Evolutionary conservation across 1,284 basidiomycete genomes (phyloP), one percentile per base, ranked within the genome.

Genomic region (Moniliella sp.): DNA sequence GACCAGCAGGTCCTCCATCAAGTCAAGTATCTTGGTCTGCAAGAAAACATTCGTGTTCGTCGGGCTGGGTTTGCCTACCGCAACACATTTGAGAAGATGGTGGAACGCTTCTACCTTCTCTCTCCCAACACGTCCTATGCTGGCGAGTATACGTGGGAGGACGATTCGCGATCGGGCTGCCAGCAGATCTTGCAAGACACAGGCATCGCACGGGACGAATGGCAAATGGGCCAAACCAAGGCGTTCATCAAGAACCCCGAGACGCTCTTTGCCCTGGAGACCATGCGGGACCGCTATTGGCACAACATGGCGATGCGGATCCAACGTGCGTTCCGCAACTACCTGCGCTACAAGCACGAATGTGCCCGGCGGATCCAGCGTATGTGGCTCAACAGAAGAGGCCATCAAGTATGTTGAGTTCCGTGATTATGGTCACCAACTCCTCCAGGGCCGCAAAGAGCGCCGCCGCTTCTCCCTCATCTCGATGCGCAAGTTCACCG

Each of bases 231-330:
- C 44, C 74, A 77, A 2, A 91, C 88, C 8, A 97, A 99, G 58
- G 88, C 88, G 0, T 99, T 99, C 62, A 97, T 99, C 66, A 97
- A 97, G 70, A 94, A 88, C 59, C 88, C 88, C 0, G 88, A 97
- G 62, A 99, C 88, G 25, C 72, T 99, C 14, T 99, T 99, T 61
- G 91, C 88, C 13, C 68, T 99, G 34, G 88, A 99, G 65, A 86
- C 83, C 13, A 94, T 97, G 82, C 76, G 88, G 33, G 91, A 97
- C 60, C 74, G 79, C 36, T 99, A 97, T 64, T 99, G 91, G 91
- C 91, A 99, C 64, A 94, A 94, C 59, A 99, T 97, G 88, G 88
- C 88, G 0, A 74, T 66, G 25, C 76, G 88, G 30, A 99, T 99
- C 34, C 91, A 99, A 63, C 75, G 88, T 23, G 84, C 84, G 3